Evolutionary conservation across 2,329 filamentous ascomycete species (phyloP).

Genomic region (Helotiales sp.): DNA sequence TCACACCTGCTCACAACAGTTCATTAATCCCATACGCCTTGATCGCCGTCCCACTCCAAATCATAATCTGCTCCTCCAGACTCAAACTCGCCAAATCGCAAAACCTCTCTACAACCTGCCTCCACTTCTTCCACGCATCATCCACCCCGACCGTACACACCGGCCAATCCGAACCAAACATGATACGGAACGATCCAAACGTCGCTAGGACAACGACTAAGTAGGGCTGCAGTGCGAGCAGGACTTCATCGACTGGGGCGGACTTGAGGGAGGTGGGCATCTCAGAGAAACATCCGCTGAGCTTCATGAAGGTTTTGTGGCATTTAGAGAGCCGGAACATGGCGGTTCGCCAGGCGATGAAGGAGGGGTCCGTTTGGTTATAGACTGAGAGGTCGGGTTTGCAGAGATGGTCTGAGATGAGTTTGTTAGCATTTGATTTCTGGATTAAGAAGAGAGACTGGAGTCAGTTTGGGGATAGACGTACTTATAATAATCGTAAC

Average conservation of each 20-base stretch:
- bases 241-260: conserved; percentile 59
- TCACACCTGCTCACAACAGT: conserved; percentile 30
- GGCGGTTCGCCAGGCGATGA: conserved; percentile 70
- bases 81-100: conserved; percentile 66
- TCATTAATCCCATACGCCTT: conserved; percentile 67
- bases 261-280: conserved; percentile 61
- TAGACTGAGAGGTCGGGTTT: conserved; percentile 78
- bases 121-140: conserved; percentile 77
- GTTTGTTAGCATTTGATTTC: not conserved
- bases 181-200: conserved; percentile 74
- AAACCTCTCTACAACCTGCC: conserved; percentile 68
- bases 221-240: conserved; percentile 71
- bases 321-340: conserved; percentile 71
- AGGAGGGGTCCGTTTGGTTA: conserved; percentile 54
- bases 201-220: conserved; percentile 71
- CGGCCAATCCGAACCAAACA: conserved; percentile 96
- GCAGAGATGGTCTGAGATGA: conserved; percentile 76
- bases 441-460: no score
- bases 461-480: not conserved
- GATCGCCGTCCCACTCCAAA: conserved; percentile 76
- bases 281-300: conserved; percentile 86
- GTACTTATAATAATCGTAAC: conserved; percentile 46
- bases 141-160: conserved; percentile 74
- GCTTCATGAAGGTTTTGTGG: conserved; percentile 80
- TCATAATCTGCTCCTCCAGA: conserved; percentile 63